Conservation (phyloP, 305 asterid species). For the Solanum chacoense region DNA sequence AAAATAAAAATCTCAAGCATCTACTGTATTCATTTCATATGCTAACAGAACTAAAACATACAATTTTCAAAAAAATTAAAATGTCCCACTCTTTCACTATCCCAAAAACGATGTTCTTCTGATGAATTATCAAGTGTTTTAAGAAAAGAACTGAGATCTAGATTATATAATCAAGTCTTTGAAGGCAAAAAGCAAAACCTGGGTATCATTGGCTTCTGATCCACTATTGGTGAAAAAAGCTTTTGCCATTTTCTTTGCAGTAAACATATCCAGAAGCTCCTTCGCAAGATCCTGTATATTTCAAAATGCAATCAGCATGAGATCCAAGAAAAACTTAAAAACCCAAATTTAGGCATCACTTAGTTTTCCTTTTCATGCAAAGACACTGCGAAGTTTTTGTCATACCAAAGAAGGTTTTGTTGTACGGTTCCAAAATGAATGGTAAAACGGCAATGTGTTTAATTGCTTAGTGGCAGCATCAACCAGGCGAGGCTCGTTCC, state of each 20-base stretch:
- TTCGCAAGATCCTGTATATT: conserved; percentile 62
- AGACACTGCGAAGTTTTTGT: neutral
- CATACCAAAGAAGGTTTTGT: conserved; percentile 89
- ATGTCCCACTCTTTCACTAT: neutral
- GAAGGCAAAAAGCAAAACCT: conserved; percentile 35
- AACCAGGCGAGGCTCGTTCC: conserved; percentile 81
- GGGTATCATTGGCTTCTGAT: conserved; percentile 93
- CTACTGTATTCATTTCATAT: neutral
- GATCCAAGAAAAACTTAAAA: neutral
- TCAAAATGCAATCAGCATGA: conserved; percentile 6
- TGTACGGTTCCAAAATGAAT: conserved; percentile 96
- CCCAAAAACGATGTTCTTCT: neutral
- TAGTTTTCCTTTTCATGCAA: neutral
- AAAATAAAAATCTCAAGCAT: neutral
- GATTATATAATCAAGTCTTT: neutral
- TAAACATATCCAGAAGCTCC: conserved; percentile 70
- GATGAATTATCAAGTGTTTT: neutral
- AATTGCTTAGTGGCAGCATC: conserved; percentile 80
- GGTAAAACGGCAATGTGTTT: conserved; percentile 85
- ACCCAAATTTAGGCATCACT: neutral
- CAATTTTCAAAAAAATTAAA: neutral
- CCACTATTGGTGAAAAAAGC: conserved; percentile 93
- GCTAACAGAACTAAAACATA: neutral
- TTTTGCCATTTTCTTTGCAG: conserved; percentile 66
- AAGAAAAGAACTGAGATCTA: neutral